Conservation (phyloP, 2,329 filamentous ascomycete species). For the Pestalotiopsis sp. region DNA sequence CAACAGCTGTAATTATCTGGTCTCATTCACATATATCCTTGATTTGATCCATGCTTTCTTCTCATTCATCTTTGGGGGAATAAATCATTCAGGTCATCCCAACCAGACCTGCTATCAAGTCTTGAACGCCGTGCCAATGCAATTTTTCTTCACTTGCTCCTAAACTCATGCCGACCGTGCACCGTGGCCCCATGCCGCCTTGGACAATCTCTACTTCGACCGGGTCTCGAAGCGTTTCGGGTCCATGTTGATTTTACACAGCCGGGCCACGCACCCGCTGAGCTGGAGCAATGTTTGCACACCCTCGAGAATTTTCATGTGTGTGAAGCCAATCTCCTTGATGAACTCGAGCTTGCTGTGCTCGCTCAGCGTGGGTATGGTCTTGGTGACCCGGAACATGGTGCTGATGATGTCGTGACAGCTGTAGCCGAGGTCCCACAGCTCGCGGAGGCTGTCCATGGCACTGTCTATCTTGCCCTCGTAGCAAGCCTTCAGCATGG, state of each 20-base stretch:
- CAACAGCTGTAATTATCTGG: constrained; percentile 21
- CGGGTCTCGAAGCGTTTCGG: constrained; percentile 70
- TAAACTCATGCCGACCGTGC: neutral
- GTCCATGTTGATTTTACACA: constrained; percentile 97
- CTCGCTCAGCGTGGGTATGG: constrained; percentile 87
- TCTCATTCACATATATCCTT: neutral
- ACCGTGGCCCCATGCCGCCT: neutral
- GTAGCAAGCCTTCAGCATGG: constrained; percentile 96
- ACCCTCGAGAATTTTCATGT: constrained; percentile 98
- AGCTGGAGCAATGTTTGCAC: constrained; percentile 94
- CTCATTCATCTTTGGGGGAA: constrained; percentile 13
- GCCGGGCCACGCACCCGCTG: constrained; percentile 85
- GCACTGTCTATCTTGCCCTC: constrained; percentile 89
- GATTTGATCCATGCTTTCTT: neutral
- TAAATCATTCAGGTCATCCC: constrained; percentile 13
- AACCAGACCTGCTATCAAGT: constrained; percentile 12
- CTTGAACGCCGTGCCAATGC: constrained; percentile 33
- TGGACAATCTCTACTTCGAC: neutral
- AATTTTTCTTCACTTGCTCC: constrained; percentile 18
- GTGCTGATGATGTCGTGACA: constrained; percentile 98
- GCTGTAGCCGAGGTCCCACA: constrained; percentile 96
- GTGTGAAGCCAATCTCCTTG: constrained; percentile 97
- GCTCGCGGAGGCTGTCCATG: constrained; percentile 81
- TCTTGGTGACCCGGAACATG: constrained; percentile 99
- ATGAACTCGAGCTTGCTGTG: constrained; percentile 97